Evolutionary conservation across 495 filamentous ascomycete species (phyloP).

Genomic region (Hypoxylon cercidicola): DNA sequence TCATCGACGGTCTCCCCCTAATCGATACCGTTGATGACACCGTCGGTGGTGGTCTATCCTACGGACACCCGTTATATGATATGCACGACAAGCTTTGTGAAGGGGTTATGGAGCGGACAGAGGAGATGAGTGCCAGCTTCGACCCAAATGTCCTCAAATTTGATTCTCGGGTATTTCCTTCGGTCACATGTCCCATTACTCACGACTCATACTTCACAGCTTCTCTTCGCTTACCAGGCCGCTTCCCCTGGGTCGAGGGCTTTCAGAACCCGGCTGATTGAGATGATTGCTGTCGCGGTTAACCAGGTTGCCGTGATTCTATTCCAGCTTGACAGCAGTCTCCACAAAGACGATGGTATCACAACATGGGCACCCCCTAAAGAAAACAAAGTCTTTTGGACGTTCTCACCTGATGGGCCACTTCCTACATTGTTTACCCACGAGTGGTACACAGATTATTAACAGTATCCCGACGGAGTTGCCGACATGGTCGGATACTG

Average conservation of each 20-base stretch:
- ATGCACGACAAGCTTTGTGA: constrained; percentile 38
- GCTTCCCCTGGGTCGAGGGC: constrained; percentile 28
- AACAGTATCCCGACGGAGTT: constrained; percentile 45
- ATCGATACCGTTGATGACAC: constrained; percentile 33
- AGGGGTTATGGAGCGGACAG: constrained; percentile 29
- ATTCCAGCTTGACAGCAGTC: constrained; percentile 17
- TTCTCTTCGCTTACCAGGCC: constrained; percentile 35
- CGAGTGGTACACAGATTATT: constrained; percentile 29
- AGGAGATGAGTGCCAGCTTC: constrained; percentile 21
- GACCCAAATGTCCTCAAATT: constrained; percentile 27
- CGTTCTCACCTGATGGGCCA: not conserved
- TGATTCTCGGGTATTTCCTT: constrained; percentile 9
- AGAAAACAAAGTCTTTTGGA: constrained; percentile 1
- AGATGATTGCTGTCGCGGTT: constrained; percentile 42
- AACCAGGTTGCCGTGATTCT: constrained; percentile 46
- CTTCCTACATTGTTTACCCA: constrained; percentile 42
- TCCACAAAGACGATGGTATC: constrained; percentile 25
- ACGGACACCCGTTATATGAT: constrained; percentile 24
- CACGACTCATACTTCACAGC: constrained; percentile 12
- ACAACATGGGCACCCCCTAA: constrained; percentile 7
- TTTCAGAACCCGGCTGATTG: constrained; percentile 42
- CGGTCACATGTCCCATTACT: not conserved
- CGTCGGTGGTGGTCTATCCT: not conserved
- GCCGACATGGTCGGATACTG: constrained; percentile 50
- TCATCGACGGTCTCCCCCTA: constrained; percentile 47